Base-by-base conservation (phyloP, 2,329 filamentous ascomycete genomes). In the Scedosporium apiospermum region DNA sequence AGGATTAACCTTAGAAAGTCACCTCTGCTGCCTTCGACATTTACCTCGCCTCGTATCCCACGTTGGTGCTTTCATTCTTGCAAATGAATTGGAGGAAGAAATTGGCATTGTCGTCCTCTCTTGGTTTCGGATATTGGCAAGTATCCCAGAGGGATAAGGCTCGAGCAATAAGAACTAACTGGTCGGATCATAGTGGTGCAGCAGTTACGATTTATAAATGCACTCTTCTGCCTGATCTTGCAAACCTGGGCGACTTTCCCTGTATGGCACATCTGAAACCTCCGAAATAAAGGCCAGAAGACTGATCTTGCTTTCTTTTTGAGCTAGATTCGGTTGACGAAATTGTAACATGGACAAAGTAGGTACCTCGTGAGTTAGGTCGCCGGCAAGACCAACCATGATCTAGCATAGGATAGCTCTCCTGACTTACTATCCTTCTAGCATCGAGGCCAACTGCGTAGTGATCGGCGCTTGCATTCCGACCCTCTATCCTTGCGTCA, bases 21-120 rank as follows among this genome's bases (percentile, higher is more conserved):
- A 65, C 72, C 23, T 76, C 72, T n/a, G 74, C 70, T 1, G 66
- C 71, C 30, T 69, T 73, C 21, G 76, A 78, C 64, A 65, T 78
- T 0, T 78, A 78, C 61, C 70, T 78, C 5, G 75, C 77, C n/a
- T 64, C 77, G 0, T 78, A 78, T 38, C 76, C 76, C 0, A 71
- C 72, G 2, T 60, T 74, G 2, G 71, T 78, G 0, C 69, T 79
- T 0, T 74, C 65, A 51, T 66, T 68, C 3, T 66, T 78, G 6
- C 73, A 75, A 46, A 69, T 79, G 67, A 71, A 71, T 23, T 62
- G 70, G 9, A 70, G 68, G 62, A 78, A 77, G 69, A 79, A 79
- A 67, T 57, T 78, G 6, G 75, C 71, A 0, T 64, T 78, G 5
- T 70, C 69, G 1, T 63, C 67, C 41, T 73, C 76, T 0, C 69